Evolutionary conservation across 139 green algal species (phyloP).

Genomic region (Haematococcus sp.): DNA sequence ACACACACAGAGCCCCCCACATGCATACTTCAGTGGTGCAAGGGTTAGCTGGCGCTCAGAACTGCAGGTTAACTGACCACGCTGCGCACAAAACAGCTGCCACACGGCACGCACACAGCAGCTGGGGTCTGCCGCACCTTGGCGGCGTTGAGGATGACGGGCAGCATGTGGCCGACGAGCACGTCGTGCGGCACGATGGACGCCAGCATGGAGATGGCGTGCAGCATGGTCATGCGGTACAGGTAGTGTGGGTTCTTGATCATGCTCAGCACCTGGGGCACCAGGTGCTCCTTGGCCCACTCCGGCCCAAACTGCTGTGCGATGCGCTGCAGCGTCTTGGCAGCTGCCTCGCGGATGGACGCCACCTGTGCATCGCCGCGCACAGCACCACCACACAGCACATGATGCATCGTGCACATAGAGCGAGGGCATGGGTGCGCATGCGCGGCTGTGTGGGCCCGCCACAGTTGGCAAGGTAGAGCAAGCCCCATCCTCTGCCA

Average conservation of each 20-base stretch:
- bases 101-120: too few species aligned
- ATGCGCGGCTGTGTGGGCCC: neutral
- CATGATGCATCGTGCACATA: neutral
- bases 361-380: constrained; percentile 54
- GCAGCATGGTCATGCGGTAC: constrained; percentile 93
- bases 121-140: constrained; percentile 43
- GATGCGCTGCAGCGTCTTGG: constrained; percentile 83
- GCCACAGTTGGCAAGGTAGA: too few species aligned
- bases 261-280: constrained; percentile 73
- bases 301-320: constrained; percentile 91
- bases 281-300: constrained; percentile 89
- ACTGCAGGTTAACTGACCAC: too few species aligned
- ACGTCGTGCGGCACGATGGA: constrained; percentile 78
- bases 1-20: too few species aligned
- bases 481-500: too few species aligned
- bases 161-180: constrained; percentile 82
- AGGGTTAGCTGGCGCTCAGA: too few species aligned
- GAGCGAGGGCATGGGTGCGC: neutral
- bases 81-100: too few species aligned
- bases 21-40: too few species aligned
- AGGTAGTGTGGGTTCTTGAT: constrained; percentile 87
- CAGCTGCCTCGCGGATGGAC: constrained; percentile 90
- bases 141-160: constrained; percentile 71
- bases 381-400: too few species aligned
- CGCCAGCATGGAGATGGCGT: constrained; percentile 77